phyloP scores from a whole-genome alignment of 192 early-diverging fungal species.

The Kickxella alabastrina region DNA sequence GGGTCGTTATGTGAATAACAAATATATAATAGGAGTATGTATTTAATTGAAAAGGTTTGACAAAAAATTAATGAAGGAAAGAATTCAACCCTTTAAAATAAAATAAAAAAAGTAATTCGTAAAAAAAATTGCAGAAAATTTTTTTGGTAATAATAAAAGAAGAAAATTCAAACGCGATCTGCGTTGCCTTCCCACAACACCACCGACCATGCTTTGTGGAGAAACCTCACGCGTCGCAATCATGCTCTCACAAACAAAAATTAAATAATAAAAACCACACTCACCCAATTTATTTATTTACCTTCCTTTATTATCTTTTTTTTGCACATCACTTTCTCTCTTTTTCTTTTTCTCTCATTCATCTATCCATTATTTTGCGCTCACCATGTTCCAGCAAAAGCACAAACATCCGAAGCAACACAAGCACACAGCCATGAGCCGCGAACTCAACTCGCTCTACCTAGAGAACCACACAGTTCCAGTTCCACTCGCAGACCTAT shows the following conservation, averaged over 20 bases:
- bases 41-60: conserved; percentile 1
- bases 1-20: no score
- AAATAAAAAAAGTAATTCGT: background rate
- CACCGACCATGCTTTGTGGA: no score
- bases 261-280: no score
- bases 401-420: no score
- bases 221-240: no score
- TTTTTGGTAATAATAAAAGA: background rate
- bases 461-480: conserved; percentile 45
- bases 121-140: background rate
- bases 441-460: conserved; percentile 45
- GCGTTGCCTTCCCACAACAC: no score
- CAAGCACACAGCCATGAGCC: conserved; percentile 45
- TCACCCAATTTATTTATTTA: no score
- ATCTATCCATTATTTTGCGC: background rate
- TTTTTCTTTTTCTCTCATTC: conserved; percentile 2
- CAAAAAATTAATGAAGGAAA: background rate
- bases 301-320: background rate
- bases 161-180: no score
- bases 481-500: conserved; percentile 39
- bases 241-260: no score
- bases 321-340: background rate
- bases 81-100: background rate
- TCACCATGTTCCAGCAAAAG: conserved; percentile 12
- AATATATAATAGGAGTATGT: no score